Base-by-base conservation (phyloP, 495 filamentous ascomycete genomes). In the Schizothecium vesticola region DNA sequence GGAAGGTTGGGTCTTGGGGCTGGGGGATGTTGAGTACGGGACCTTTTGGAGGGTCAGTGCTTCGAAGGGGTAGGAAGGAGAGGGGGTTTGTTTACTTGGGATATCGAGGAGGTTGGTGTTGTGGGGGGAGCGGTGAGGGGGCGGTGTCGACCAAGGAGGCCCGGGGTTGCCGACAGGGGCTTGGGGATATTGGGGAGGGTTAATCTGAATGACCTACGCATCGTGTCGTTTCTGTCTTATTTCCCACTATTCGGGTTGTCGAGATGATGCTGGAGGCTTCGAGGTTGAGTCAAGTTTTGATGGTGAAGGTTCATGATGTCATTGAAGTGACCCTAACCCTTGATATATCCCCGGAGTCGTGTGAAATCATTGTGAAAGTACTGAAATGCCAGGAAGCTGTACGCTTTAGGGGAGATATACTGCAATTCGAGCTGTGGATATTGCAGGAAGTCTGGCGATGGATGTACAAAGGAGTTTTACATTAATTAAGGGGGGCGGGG, bases 391-490 rank as follows among this genome's bases (percentile, higher is more conserved):
- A n/a, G n/a, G n/a, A n/a, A n/a, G n/a, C n/a, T 60, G 58, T 66
- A 56, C 23, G 55, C 64, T 3, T 56, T 22, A 1, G 64, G 64
- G 56, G 64, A 66, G 21, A n/a, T 22, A 3, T 66, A 56, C n/a
- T 66, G 64, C 22, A 66, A 66, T 66, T 23, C 31, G 12, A 66
- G 64, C 21, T 66, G 64, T 66, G 64, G 56, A 19, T 66, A 66
- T 66, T 66, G 64, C 24, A 4, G 1, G 43, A 60, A 66, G 56
- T 56, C 64, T 3, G 64, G 64, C 4, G 24, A 24, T 22, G 64
- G 56, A 24, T 66, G 64, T 60, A 66, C 64, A 1, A 66, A 33
- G 64, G 64, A 66, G 64, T 60, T 57, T 66, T 66, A n/a, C n/a
- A n/a, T n/a, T n/a, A n/a, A n/a, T n/a, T n/a, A n/a, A n/a, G n/a